Evolutionary conservation across 805 yeast species (phyloP).

Genomic region (Kuraishia floccosa): DNA sequence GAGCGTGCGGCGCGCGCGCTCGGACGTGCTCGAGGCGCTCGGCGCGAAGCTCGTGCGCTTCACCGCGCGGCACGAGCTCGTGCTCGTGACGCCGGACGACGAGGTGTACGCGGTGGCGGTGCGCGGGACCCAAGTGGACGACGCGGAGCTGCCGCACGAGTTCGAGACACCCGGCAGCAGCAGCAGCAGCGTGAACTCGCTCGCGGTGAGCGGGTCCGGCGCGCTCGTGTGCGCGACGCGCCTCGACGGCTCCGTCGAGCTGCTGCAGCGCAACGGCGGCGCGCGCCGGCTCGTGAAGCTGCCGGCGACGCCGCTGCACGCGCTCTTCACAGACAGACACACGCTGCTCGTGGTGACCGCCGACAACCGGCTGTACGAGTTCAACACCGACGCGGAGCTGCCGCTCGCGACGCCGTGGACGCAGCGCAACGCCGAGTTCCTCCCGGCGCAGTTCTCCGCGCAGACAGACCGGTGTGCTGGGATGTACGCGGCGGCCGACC

Average conservation of each 20-base stretch:
- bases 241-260: constrained; percentile 56
- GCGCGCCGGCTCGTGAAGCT: constrained; percentile 42
- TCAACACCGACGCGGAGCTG: constrained; percentile 22
- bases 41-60: constrained; percentile 52
- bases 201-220: constrained; percentile 35
- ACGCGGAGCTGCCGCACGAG: constrained; percentile 23
- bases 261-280: constrained; percentile 19
- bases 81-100: constrained; percentile 50
- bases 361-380: constrained; percentile 69
- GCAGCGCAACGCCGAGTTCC: constrained; percentile 55
- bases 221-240: constrained; percentile 44
- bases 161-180: constrained; percentile 23
- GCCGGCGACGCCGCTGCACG: constrained; percentile 46
- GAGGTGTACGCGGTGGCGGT: constrained; percentile 32
- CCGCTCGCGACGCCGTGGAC: constrained; percentile 67
- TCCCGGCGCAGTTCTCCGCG: constrained; percentile 53
- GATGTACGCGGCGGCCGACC: constrained; percentile 28
- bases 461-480: constrained; percentile 67
- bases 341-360: constrained; percentile 57
- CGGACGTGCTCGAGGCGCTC: constrained; percentile 20
- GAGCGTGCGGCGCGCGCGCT: constrained; percentile 43
- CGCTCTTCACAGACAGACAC: constrained; percentile 38
- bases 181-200: constrained; percentile 26
- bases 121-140: constrained; percentile 13
- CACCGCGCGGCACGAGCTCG: constrained; percentile 26